A percentile compares a stretch with the other conserved stretches of the same genome.
These are phyloP conservation scores for Allium fistulosum DNA, from an alignment of 106 monocot genomes.

Conservation along the genomic window DNA sequence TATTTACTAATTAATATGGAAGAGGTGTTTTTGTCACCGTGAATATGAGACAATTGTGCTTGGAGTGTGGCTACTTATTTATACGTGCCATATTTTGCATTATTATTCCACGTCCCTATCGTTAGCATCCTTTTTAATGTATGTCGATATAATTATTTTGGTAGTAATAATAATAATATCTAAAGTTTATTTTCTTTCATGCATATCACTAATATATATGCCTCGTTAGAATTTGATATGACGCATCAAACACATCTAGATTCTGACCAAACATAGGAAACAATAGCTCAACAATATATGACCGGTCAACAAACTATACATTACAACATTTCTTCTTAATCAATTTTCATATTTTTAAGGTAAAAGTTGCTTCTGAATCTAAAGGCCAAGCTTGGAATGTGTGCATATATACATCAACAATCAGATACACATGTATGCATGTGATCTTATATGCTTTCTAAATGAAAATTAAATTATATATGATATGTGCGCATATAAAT, in stretches of 20 bases:
- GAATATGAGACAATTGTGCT: not conserved
- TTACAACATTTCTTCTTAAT: too few species aligned
- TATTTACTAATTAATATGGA: not conserved
- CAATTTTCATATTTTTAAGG: not conserved
- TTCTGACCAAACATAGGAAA: not conserved
- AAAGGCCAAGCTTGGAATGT: not conserved
- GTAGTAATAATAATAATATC: too few species aligned
- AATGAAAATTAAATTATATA: too few species aligned
- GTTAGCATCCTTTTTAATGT: not conserved
- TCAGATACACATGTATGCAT: not conserved
- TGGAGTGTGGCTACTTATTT: constrained; percentile 9
- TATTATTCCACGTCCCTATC: constrained; percentile 5
- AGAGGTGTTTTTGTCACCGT: constrained; percentile 8
- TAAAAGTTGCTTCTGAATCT: not conserved
- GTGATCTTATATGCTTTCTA: too few species aligned
- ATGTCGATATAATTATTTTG: not conserved
- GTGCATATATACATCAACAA: too few species aligned
- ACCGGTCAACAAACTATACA: not conserved
- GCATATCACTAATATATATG: not conserved
- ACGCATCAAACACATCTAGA: not conserved
- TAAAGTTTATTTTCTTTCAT: too few species aligned
- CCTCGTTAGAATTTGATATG: not conserved
- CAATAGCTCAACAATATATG: too few species aligned
- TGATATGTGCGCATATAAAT: not conserved
- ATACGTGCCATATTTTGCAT: not conserved